Percentiles rank a stretch among this genome's conserved stretches.
Conservation (phyloP, 345 rosid genomes). For the Hibiscus syriacus region DNA sequence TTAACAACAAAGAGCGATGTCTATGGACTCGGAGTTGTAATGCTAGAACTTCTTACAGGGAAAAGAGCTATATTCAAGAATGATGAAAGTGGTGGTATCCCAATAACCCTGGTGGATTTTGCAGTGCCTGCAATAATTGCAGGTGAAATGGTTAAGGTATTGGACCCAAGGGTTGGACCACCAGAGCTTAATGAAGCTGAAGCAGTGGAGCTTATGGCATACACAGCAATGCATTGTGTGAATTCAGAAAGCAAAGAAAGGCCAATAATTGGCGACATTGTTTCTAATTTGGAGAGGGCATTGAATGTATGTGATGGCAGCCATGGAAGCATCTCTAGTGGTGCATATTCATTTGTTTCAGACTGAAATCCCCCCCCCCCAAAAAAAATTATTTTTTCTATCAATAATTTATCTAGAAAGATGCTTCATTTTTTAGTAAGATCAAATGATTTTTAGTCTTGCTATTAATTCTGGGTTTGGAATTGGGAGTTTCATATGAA, state of each 20-base stretch:
- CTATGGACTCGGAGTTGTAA: conserved; percentile 85
- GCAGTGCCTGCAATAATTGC: conserved; percentile 49
- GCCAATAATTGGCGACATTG: conserved; percentile 61
- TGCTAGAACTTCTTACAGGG: conserved; percentile 74
- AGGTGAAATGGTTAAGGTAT: conserved; percentile 39
- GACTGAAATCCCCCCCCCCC: conserved; percentile 22
- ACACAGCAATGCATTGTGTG: conserved; percentile 75
- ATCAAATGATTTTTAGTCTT: too few relatives aligned
- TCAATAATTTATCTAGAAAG: not conserved
- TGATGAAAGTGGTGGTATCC: conserved; percentile 33
- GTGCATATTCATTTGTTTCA: conserved; percentile 42
- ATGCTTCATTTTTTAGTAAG: not conserved
- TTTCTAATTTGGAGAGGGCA: conserved; percentile 67
- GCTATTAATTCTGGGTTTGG: not conserved
- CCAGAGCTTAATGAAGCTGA: conserved; percentile 57
- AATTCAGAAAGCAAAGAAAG: conserved; percentile 62
- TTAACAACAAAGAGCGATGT: conserved; percentile 84
- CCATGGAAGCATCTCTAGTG: conserved; percentile 75
- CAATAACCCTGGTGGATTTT: conserved; percentile 61
- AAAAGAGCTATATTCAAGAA: conserved; percentile 59
- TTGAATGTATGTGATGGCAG: conserved; percentile 53
- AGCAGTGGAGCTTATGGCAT: conserved; percentile 76
- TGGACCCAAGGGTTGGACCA: conserved; percentile 53
- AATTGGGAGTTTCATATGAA: not conserved
- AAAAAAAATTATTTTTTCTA: not conserved